Base-by-base conservation (phyloP, 129 eudicot genomes). In the Flaveria bidentis region DNA sequence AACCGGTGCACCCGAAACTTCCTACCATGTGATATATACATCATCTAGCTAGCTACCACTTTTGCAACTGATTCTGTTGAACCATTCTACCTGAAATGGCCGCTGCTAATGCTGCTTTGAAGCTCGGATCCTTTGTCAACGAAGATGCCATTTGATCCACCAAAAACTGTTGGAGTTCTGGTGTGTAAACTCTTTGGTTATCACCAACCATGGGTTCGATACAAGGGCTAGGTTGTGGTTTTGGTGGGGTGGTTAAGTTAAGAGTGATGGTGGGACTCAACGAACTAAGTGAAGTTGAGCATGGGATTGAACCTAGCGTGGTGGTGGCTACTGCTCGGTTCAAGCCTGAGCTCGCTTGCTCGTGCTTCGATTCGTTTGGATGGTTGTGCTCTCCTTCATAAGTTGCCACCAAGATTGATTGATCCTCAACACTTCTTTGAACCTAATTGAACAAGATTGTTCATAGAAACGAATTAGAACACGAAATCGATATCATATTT, bases 331-430 rank as follows among this genome's bases (percentile, higher is more conserved):
- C 79, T 13, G 70, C 67, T 49, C 82, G 74, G 80, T 76, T 88
- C 66, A 87, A 33, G 0, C 85, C 80, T 5, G 93, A 53, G 22
- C 72, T 71, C 22, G 73, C 55, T 36, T 82, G 77, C 80, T 92
- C 88, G 1, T 18, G 65, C 77, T 79, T 88, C 0, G 90, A 67
- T 41, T 87, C 88, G 71, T 80, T 81, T 69, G 98, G 85, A 72
- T 93, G 96, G 72, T 93, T 93, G 89, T 93, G 98, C 18, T 93
- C 98, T 25, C 98, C 96, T 84, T 93, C 98, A 58, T 93, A 93
- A 56, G 98, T 93, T 64, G 98, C 95, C 4, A 93, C 98, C 74
- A 90, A 74, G 22, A 93, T 77, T 42, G 98, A 88, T 78, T 88
- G 98, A 79, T 93, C 98, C 75, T 90, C 98, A 22, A 93, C 75